These are phyloP conservation scores for Pichia pseudocactophila DNA, from an alignment of 805 yeast genomes.

Conservation along the genomic window DNA sequence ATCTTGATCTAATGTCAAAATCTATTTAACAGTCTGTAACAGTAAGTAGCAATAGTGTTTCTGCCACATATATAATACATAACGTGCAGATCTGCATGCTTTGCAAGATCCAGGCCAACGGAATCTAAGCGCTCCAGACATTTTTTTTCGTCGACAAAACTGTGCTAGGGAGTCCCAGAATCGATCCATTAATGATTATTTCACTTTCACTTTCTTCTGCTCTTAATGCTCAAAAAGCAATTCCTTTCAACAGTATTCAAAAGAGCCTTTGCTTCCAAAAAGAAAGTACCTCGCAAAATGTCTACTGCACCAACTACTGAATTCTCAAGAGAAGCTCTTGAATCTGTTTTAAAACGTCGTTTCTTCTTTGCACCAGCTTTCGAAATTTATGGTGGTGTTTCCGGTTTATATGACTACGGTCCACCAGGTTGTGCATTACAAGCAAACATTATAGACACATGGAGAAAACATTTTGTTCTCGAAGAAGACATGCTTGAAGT, in stretches of 20 bases:
- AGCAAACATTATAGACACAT: constrained; percentile 85
- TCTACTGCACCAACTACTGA: constrained; percentile 10
- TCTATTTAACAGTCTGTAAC: too few relatives aligned
- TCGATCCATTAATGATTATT: neutral
- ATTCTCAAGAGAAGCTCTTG: constrained; percentile 81
- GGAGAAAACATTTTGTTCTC: constrained; percentile 96
- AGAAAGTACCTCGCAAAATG: neutral
- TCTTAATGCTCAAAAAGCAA: neutral
- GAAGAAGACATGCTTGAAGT: constrained; percentile 99
- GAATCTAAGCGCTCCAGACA: neutral
- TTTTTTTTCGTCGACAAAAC: neutral
- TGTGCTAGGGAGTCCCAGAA: too few relatives aligned
- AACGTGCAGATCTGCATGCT: too few relatives aligned
- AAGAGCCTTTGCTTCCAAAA: constrained; percentile 1
- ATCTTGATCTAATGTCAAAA: constrained; percentile 31
- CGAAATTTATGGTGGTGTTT: constrained; percentile 96
- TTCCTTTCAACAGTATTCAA: neutral
- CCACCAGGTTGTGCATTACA: constrained; percentile 99
- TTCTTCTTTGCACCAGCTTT: constrained; percentile 97
- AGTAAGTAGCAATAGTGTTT: too few relatives aligned
- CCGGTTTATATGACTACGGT: constrained; percentile 96
- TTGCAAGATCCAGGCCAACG: too few relatives aligned
- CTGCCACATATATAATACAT: too few relatives aligned
- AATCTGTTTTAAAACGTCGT: constrained; percentile 86
- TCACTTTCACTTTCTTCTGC: neutral